Percentiles rank a stretch among this genome's conserved stretches.
Conservation (phyloP, 192 early-diverging fungal genomes). For the Entomortierella parvispora region DNA sequence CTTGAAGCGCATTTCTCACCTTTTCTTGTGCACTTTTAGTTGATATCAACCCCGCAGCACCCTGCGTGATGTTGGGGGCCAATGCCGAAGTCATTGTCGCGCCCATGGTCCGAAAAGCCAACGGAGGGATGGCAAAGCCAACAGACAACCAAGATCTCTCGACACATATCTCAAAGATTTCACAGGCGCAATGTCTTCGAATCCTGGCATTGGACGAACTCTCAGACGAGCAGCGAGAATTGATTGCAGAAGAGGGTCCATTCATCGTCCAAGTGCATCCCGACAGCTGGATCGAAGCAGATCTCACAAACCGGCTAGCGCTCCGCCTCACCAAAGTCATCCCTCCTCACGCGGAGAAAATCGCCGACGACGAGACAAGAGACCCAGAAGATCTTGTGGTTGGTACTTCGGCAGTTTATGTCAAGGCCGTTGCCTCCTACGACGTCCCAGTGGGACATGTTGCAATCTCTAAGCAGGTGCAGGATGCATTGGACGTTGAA, state of each 20-base stretch:
- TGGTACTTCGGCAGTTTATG: constrained; percentile 43
- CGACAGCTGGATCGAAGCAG: constrained; percentile 37
- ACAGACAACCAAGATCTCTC: constrained; percentile 42
- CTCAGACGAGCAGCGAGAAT: constrained; percentile 27
- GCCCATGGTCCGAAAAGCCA: constrained; percentile 68
- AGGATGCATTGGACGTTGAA: constrained; percentile 55
- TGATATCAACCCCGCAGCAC: constrained; percentile 61
- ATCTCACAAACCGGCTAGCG: constrained; percentile 28
- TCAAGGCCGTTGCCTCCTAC: constrained; percentile 33
- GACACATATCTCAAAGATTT: constrained; percentile 44
- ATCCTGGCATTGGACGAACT: constrained; percentile 42
- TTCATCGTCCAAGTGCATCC: constrained; percentile 56
- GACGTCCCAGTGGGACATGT: constrained; percentile 58
- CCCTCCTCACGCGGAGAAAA: constrained; percentile 51
- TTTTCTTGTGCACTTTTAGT: constrained; percentile 29
- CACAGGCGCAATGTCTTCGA: constrained; percentile 44
- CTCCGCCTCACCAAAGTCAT: constrained; percentile 56
- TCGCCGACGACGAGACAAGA: constrained; percentile 46
- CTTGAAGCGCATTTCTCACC: not conserved
- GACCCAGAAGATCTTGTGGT: constrained; percentile 31
- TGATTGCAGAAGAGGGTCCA: constrained; percentile 15
- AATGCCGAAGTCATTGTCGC: constrained; percentile 80
- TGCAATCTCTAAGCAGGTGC: constrained; percentile 49
- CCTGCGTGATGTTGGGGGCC: constrained; percentile 65
- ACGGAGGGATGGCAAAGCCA: constrained; percentile 14